These are phyloP conservation scores for Aspergillus carlsbadensis DNA, from an alignment of 495 filamentous ascomycete genomes.

Conservation along the genomic window DNA sequence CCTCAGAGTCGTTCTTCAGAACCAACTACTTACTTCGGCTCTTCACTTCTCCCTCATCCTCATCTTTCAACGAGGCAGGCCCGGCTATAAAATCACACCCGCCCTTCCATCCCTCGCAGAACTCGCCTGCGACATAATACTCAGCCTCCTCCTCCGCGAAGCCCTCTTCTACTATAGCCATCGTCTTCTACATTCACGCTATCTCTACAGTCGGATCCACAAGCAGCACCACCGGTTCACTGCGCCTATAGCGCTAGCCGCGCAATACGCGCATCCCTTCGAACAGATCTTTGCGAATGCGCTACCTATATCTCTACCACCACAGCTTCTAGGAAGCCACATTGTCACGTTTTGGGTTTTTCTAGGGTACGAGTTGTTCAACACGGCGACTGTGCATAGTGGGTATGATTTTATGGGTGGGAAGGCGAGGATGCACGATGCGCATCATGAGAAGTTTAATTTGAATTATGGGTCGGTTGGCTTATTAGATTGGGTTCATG, in stretches of 20 bases:
- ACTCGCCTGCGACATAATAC: slow-evolving; percentile 41
- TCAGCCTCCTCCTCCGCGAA: slow-evolving; percentile 51
- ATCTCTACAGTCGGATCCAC: slow-evolving; percentile 52
- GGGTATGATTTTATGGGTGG: slow-evolving; percentile 52
- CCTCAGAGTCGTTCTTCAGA: slow-evolving; percentile 40
- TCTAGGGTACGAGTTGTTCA: slow-evolving; percentile 43
- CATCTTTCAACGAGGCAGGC: slow-evolving; percentile 16
- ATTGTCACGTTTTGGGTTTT: slow-evolving; percentile 54
- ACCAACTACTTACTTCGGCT: slow-evolving; percentile 43
- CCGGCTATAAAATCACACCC: slow-evolving; percentile 32
- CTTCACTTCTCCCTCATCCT: slow-evolving; percentile 36
- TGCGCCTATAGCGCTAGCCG: slow-evolving; percentile 55
- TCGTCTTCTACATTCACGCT: slow-evolving; percentile 50
- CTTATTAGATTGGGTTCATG: slow-evolving; percentile 37
- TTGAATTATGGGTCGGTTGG: slow-evolving; percentile 38
- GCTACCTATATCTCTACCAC: slow-evolving; percentile 52
- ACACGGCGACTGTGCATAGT: slow-evolving; percentile 53
- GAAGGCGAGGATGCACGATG: slow-evolving; percentile 51
- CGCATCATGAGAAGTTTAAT: slow-evolving; percentile 46
- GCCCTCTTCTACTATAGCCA: slow-evolving; percentile 57
- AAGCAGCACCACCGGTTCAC: slow-evolving; percentile 59
- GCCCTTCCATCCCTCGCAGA: slow-evolving; percentile 33
- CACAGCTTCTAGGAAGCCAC: slow-evolving; percentile 45
- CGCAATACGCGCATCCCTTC: slow-evolving; percentile 58
- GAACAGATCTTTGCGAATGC: slow-evolving; percentile 57